These are phyloP conservation scores for Yamadazyma philogaea DNA, from an alignment of 805 yeast genomes.

Conservation along the genomic window DNA sequence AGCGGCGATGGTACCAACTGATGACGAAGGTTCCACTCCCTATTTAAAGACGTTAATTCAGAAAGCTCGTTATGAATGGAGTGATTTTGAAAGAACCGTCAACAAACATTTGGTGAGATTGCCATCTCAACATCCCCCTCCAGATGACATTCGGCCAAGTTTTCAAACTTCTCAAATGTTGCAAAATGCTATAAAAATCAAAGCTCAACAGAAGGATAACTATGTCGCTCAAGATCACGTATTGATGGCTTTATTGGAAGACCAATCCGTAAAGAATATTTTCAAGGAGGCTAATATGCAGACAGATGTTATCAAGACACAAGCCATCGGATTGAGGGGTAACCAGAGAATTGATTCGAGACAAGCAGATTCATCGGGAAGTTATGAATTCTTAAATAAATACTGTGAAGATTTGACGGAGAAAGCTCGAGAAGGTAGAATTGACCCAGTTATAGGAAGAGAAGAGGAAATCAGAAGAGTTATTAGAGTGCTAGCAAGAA, in stretches of 20 bases:
- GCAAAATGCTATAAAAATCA: slow-evolving; percentile 70
- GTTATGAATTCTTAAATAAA: slow-evolving; percentile 79
- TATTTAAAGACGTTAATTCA: slow-evolving; percentile 81
- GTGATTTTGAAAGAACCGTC: slow-evolving; percentile 70
- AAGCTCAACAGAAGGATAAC: slow-evolving; percentile 83
- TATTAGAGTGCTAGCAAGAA: slow-evolving; percentile 91
- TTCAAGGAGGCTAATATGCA: slow-evolving; percentile 72
- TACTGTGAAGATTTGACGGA: slow-evolving; percentile 94
- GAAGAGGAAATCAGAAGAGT: slow-evolving; percentile 97
- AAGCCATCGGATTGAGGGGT: slow-evolving; percentile 80
- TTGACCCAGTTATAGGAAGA: slow-evolving; percentile 98
- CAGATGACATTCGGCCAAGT: slow-evolving; percentile 72
- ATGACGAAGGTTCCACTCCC: slow-evolving; percentile 41
- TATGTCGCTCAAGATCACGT: slow-evolving; percentile 94
- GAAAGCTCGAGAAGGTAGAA: slow-evolving; percentile 87
- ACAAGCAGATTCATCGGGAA: slow-evolving; percentile 85
- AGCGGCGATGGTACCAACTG: slow-evolving; percentile 82
- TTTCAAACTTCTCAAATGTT: slow-evolving; percentile 74
- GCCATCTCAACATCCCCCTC: slow-evolving; percentile 89
- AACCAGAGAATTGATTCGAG: slow-evolving; percentile 88
- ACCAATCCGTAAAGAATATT: slow-evolving; percentile 61
- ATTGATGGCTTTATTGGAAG: slow-evolving; percentile 79
- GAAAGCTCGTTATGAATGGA: slow-evolving; percentile 86
- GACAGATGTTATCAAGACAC: slow-evolving; percentile 69
- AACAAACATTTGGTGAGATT: slow-evolving; percentile 78